Evolutionary conservation across 2,329 filamentous ascomycete genomes (phyloP).

Genomic region (Calonectria henricotiae): DNA sequence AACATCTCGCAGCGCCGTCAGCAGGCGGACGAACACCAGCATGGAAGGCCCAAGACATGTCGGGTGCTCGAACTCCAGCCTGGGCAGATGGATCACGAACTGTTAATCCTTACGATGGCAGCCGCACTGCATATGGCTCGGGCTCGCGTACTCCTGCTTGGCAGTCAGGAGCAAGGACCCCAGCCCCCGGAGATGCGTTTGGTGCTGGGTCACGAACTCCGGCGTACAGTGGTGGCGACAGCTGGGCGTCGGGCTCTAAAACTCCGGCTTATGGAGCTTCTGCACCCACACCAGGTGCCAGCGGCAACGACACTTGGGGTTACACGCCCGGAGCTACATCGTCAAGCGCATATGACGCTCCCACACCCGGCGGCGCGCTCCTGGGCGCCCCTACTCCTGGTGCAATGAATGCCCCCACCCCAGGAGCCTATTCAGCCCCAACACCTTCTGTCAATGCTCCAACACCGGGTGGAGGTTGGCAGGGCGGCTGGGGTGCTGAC

Average conservation of each 20-base stretch:
- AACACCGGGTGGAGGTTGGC: conserved; percentile 78
- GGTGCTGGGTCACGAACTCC: conserved; percentile 79
- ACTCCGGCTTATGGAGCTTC: conserved; percentile 81
- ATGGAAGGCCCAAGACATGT: conserved; percentile 71
- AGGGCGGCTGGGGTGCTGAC: conserved; percentile 73
- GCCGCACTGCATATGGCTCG: conserved; percentile 83
- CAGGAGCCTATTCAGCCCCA: conserved; percentile 77
- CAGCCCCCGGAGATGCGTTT: conserved; percentile 74
- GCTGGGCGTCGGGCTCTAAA: conserved; percentile 80
- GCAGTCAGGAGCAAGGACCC: conserved; percentile 84
- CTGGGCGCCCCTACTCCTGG: conserved; percentile 75
- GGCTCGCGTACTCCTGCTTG: conserved; percentile 83
- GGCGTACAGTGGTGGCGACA: conserved; percentile 73
- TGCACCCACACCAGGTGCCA: conserved; percentile 73
- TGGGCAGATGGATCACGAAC: conserved; percentile 80
- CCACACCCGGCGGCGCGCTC: conserved; percentile 75
- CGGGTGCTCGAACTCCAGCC: conserved; percentile 77
- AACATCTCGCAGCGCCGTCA: conserved; percentile 67
- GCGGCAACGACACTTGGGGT: conserved; percentile 74
- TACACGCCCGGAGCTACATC: conserved; percentile 69
- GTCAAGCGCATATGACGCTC: conserved; percentile 77
- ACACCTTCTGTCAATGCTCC: conserved; percentile 78
- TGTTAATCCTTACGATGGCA: conserved; percentile 81
- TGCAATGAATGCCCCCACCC: conserved; percentile 79
- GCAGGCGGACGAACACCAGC: conserved; percentile 75